Evolutionary conservation across 1,284 basidiomycete genomes (phyloP), one percentile per base, ranked within the genome.

Genomic region (Boletellus dicymbophilus): DNA sequence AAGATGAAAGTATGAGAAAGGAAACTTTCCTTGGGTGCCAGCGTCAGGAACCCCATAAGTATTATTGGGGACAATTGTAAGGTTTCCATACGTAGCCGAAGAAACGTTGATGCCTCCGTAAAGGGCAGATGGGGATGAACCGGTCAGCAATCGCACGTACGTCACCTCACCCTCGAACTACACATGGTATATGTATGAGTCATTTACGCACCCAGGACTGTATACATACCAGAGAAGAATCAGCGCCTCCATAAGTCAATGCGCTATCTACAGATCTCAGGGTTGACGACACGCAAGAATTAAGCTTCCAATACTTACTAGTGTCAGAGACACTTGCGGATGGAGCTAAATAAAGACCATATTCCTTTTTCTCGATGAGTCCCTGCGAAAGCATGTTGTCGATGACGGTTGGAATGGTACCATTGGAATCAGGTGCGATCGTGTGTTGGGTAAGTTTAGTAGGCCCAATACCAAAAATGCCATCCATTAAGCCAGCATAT

Each of bases 381-480:
- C 51, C 45, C 18, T 65, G 62, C 1, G 57, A 52, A 10, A 49
- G 23, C 3, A 66, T 60, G 18, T 63, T 63, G 37, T 61, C 28
- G 50, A 63, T 63, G 13, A 67, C 51, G 0, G 62, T 68, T 18
- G 66, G 62, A 31, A 65, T 53, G 2, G 20, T 38, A 15, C 40
- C 46, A 20, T 54, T 34, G 2, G 0, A 2, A 15, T 58, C 49
- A 7, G 48, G 47, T 10, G 20, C 21, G 11, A 66, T 42, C 4
- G 42, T 56, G 11, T 44, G 39, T 7, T 16, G 11, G 2, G 66
- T 65, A 23, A 67, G 59, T 20, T 49, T 50, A 10, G 48, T 37
- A 27, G 66, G 66, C 21, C 65, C 66, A 15, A 67, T 23, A 28
- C 66, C 64, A 4, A 65, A 0, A 4, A 67, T 61, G 9, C 66